A percentile compares a stretch with the other conserved stretches of the same genome.
Evolutionary conservation across 306 rosid species (phyloP).

Genomic region (Arachis hypogaea): DNA sequence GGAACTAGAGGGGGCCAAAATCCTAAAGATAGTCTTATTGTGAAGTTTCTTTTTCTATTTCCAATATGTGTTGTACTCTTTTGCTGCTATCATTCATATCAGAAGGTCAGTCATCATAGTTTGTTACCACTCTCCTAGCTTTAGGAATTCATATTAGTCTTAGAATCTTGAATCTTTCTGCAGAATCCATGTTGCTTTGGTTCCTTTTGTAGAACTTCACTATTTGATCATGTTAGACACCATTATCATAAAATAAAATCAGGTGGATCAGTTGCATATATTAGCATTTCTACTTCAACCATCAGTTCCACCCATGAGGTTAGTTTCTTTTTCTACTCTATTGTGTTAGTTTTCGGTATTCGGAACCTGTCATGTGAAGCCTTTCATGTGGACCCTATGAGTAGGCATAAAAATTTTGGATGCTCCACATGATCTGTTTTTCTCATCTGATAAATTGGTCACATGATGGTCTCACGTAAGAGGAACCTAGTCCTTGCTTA

Average conservation of each 20-base stretch:
- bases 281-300: constrained; percentile 59
- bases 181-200: constrained; percentile 60
- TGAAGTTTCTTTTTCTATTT: constrained; percentile 70
- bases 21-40: constrained; percentile 73
- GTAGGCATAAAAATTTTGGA: constrained; percentile 3
- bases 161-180: constrained; percentile 34
- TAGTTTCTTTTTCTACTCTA: constrained; percentile 35
- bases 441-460: constrained; percentile 11
- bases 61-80: constrained; percentile 74
- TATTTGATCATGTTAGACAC: constrained; percentile 71
- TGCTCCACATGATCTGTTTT: constrained; percentile 1
- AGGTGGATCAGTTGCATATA: constrained; percentile 58
- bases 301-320: constrained; percentile 64
- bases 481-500: constrained; percentile 13
- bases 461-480: constrained; percentile 11
- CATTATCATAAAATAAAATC: constrained; percentile 74
- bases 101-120: constrained; percentile 58
- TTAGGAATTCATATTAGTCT: constrained; percentile 35
- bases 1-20: constrained; percentile 88
- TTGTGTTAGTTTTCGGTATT: constrained; percentile 30
- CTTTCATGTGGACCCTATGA: not conserved
- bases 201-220: constrained; percentile 68
- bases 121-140: constrained; percentile 36
- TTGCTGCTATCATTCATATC: constrained; percentile 56
- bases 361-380: constrained; percentile 33